A percentile compares a stretch with the other conserved stretches of the same genome.
phyloP scores from a whole-genome alignment of 1,284 basidiomycete genomes.

The Limonomyces culmigenus region DNA sequence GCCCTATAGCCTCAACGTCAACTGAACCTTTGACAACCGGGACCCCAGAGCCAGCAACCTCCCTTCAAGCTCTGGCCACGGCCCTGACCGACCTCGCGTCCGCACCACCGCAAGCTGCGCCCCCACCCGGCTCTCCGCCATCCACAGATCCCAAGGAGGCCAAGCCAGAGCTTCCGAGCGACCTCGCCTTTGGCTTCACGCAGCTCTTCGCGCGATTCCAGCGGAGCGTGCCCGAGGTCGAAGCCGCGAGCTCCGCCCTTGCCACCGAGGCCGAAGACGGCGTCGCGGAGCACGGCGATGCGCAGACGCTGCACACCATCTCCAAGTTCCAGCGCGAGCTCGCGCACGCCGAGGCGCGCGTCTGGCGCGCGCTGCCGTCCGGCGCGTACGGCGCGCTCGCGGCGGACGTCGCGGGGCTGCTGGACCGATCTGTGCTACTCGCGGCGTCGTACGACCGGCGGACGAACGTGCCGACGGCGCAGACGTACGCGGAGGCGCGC shows the following conservation, averaged over 20 bases:
- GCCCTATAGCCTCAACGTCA: too few species aligned
- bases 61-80: too few species aligned
- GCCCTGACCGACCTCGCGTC: too few species aligned
- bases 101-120: too few species aligned
- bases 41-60: too few species aligned
- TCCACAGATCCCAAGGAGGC: too few species aligned
- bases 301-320: conserved; percentile 29
- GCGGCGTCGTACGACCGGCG: conserved; percentile 46
- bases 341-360: conserved; percentile 36
- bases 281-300: conserved; percentile 18
- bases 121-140: too few species aligned
- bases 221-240: neutral
- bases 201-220: neutral
- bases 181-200: neutral
- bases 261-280: too few species aligned
- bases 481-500: conserved; percentile 47
- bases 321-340: conserved; percentile 50
- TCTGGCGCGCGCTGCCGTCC: conserved; percentile 35
- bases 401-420: conserved; percentile 19
- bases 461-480: conserved; percentile 33
- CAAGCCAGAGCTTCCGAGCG: neutral
- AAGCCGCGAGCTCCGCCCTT: neutral
- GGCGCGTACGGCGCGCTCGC: neutral
- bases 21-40: too few species aligned
- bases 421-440: conserved; percentile 32